Evolutionary conservation across 176 grass and related monocot species (phyloP).

Genomic region (Alopecurus myosuroides): DNA sequence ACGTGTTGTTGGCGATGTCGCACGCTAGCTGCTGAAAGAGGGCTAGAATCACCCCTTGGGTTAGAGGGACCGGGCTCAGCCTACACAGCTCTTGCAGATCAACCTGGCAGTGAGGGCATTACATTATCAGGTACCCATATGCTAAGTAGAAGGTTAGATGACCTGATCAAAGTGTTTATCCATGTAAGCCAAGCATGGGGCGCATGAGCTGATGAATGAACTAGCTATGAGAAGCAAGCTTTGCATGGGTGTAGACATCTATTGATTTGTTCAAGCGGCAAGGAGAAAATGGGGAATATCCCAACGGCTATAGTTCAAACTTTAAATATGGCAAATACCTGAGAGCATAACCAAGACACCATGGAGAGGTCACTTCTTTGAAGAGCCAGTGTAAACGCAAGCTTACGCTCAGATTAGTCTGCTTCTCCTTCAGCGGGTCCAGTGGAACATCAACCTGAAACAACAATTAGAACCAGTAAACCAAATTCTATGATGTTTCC

Average conservation of each 20-base stretch:
- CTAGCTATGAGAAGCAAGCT: conserved; percentile 1
- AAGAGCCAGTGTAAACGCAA: conserved; percentile 88
- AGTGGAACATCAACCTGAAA: conserved; percentile 66
- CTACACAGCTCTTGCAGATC: conserved; percentile 74
- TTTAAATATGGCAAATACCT: conserved; percentile 29
- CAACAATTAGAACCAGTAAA: conserved; percentile 21
- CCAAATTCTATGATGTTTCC: background rate
- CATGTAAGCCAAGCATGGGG: background rate
- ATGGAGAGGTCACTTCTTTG: conserved; percentile 83
- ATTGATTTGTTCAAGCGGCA: background rate
- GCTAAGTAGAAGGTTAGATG: background rate
- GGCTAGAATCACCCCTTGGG: conserved; percentile 85
- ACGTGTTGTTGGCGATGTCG: conserved; percentile 61
- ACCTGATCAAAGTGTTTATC: background rate
- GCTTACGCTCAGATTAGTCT: conserved; percentile 68
- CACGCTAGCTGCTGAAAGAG: conserved; percentile 94
- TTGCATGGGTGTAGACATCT: background rate
- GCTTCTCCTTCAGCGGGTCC: conserved; percentile 63
- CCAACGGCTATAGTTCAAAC: background rate
- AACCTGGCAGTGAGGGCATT: conserved; percentile 42
- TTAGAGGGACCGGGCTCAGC: conserved; percentile 52
- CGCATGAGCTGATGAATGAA: background rate
- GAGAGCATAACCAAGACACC: conserved; percentile 90
- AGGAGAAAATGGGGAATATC: background rate
- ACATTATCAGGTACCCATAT: background rate